Conservation (phyloP, 768 basidiomycete species). For the Lactarius deliciosus region DNA sequence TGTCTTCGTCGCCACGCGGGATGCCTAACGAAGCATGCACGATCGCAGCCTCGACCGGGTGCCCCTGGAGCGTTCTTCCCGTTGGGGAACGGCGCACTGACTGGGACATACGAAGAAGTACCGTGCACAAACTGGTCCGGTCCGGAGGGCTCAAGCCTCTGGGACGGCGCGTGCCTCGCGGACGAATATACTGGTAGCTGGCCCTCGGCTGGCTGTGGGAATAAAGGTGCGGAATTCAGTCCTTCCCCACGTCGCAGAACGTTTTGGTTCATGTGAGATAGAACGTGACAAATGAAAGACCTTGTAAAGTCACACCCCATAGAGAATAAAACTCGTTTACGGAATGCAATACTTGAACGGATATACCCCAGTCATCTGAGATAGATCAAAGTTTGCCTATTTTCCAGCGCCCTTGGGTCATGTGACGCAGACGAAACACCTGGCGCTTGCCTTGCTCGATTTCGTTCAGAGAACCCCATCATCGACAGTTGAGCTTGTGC, state of each 20-base stretch:
- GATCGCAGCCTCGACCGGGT: conserved; percentile 54
- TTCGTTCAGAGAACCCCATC: conserved; percentile 33
- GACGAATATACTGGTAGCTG: conserved; percentile 51
- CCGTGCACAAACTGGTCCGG: conserved; percentile 33
- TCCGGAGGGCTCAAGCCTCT: conserved; percentile 47
- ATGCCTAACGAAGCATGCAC: background rate
- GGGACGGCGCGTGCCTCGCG: conserved; percentile 50
- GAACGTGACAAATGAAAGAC: too few relatives aligned
- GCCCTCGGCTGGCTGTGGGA: conserved; percentile 55
- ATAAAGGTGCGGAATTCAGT: conserved; percentile 43
- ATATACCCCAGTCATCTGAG: too few relatives aligned
- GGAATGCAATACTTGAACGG: too few relatives aligned
- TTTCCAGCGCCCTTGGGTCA: too few relatives aligned
- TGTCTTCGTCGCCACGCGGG: background rate
- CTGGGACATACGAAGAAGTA: conserved; percentile 37
- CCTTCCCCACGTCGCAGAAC: background rate
- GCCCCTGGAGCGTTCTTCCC: conserved; percentile 56
- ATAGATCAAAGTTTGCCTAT: too few relatives aligned
- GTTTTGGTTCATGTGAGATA: background rate
- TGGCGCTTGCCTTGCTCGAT: conserved; percentile 46
- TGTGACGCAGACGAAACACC: conserved; percentile 45
- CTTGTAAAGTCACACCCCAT: too few relatives aligned
- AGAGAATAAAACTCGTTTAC: too few relatives aligned
- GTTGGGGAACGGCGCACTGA: conserved; percentile 52
- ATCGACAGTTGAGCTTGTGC: conserved; percentile 31